phyloP scores from a whole-genome alignment of 2,329 filamentous ascomycete genomes.

The Verticillium albo-atrum region DNA sequence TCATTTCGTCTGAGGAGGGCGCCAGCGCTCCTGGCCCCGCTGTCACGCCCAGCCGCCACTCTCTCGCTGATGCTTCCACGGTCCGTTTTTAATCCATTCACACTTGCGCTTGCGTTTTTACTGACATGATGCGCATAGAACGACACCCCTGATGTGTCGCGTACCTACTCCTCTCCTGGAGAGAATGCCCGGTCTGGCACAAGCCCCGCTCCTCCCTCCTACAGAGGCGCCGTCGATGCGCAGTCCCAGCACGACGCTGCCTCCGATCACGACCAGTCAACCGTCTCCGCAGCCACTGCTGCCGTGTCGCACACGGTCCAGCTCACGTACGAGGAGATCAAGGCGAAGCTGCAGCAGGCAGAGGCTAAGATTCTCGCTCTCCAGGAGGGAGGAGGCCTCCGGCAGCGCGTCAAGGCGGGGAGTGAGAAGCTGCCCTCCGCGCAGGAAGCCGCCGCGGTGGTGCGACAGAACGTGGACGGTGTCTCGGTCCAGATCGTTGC shows the following conservation, averaged over 20 bases:
- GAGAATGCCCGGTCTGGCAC: conserved; percentile 22
- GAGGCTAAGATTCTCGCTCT: conserved; percentile 68
- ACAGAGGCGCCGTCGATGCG: background rate
- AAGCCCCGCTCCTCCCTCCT: conserved; percentile 23
- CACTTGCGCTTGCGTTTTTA: background rate
- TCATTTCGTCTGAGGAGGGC: conserved; percentile 49
- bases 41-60: conserved; percentile 36
- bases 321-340: conserved; percentile 54
- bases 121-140: conserved; percentile 11
- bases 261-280: conserved; percentile 22
- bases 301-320: conserved; percentile 41
- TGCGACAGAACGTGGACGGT: conserved; percentile 59
- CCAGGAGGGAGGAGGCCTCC: conserved; percentile 66
- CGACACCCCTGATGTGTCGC: conserved; percentile 40
- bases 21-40: conserved; percentile 24
- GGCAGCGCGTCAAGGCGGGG: conserved; percentile 62
- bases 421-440: conserved; percentile 45
- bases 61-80: conserved; percentile 26
- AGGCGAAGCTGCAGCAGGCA: conserved; percentile 69
- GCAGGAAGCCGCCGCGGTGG: conserved; percentile 46
- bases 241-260: conserved; percentile 24
- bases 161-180: conserved; percentile 40
- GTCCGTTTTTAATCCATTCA: background rate
- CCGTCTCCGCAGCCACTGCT: conserved; percentile 37
- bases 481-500: conserved; percentile 86